These are phyloP conservation scores for Paratinospora sagittata DNA, from an alignment of 164 flowering plant genomes.

Conservation along the genomic window DNA sequence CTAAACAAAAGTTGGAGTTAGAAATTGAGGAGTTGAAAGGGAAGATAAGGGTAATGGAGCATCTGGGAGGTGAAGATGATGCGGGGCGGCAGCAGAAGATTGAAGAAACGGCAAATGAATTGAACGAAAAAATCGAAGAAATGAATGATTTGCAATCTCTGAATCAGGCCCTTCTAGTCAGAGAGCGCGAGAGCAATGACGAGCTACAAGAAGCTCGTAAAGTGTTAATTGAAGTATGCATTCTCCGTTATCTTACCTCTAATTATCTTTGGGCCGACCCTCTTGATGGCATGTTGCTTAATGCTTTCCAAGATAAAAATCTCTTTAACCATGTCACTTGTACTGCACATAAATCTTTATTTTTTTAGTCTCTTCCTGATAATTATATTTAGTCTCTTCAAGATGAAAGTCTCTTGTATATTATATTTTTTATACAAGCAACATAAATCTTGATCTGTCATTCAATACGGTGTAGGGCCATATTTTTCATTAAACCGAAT, in stretches of 20 bases:
- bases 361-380: not conserved
- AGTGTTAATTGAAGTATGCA: constrained; percentile 42
- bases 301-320: no score
- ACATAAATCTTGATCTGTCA: not conserved
- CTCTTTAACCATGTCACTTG: not conserved
- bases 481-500: not conserved
- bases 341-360: no score
- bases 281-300: not conserved
- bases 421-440: no score
- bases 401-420: no score
- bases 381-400: no score
- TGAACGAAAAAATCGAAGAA: constrained; percentile 58
- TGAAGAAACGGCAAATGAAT: constrained; percentile 26
- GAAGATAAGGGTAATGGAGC: constrained; percentile 49
- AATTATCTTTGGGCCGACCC: not conserved
- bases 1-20: constrained; percentile 63
- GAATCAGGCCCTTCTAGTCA: constrained; percentile 43
- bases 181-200: constrained; percentile 50
- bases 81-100: constrained; percentile 35
- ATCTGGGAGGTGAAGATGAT: constrained; percentile 55
- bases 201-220: constrained; percentile 67
- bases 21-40: constrained; percentile 67
- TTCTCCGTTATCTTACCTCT: constrained; percentile 1
- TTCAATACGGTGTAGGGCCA: not conserved
- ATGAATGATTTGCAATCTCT: constrained; percentile 31